A percentile compares a stretch with the other conserved stretches of the same genome.
Conservation (phyloP, 1,139 yeast genomes). For the Pichia cactophila region DNA sequence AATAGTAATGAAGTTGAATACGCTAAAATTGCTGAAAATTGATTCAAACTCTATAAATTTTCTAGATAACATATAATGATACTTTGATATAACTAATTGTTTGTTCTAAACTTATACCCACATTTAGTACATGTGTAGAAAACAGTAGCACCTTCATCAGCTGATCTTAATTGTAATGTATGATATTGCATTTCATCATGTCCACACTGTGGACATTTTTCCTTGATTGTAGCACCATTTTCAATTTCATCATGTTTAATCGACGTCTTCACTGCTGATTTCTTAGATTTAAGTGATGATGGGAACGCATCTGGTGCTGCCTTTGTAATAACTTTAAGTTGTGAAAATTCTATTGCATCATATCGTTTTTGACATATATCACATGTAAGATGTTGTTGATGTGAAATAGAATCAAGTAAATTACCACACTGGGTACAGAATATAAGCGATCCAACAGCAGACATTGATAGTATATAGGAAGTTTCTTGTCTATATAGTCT, state of each 20-base stretch:
- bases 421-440: slow-evolving; percentile 95
- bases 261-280: slow-evolving; percentile 84
- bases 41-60: background rate
- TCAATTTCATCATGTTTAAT: slow-evolving; percentile 72
- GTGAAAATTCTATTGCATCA: slow-evolving; percentile 53
- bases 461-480: slow-evolving; percentile 35
- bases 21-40: slow-evolving; percentile 32
- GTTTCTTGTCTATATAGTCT: too few species aligned
- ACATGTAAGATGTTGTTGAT: slow-evolving; percentile 27
- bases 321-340: slow-evolving; percentile 77
- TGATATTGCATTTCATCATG: slow-evolving; percentile 97
- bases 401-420: slow-evolving; percentile 62
- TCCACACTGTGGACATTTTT: slow-evolving; percentile 96
- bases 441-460: slow-evolving; percentile 89
- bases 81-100: slow-evolving; percentile 42
- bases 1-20: slow-evolving; percentile 80
- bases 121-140: slow-evolving; percentile 93
- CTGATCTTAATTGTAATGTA: slow-evolving; percentile 91
- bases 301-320: slow-evolving; percentile 93
- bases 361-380: slow-evolving; percentile 54
- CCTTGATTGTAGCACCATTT: slow-evolving; percentile 94
- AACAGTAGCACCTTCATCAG: slow-evolving; percentile 97
- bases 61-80: background rate
- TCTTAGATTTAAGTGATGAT: slow-evolving; percentile 67
- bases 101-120: slow-evolving; percentile 89